Conservation (phyloP, 1,139 yeast species). For the Yamadazyma triangularis region DNA sequence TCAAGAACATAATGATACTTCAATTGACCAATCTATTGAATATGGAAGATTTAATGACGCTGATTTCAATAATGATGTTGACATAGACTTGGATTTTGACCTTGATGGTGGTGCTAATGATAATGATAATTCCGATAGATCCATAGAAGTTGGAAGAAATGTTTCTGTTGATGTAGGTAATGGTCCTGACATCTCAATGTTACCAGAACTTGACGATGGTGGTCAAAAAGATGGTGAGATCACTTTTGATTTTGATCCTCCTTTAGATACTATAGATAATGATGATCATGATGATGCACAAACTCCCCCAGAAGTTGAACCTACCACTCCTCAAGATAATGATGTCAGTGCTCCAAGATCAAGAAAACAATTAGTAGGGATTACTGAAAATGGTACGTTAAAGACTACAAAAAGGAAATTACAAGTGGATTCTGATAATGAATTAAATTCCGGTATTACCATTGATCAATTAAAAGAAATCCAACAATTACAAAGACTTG, state of each 20-base stretch:
- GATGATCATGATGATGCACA: slow-evolving; percentile 13
- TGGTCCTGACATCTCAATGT: slow-evolving; percentile 28
- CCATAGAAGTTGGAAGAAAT: slow-evolving; percentile 49
- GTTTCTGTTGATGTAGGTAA: slow-evolving; percentile 13
- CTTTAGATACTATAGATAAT: slow-evolving; percentile 26
- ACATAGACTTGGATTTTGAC: slow-evolving; percentile 50
- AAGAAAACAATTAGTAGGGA: slow-evolving; percentile 27
- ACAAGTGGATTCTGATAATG: slow-evolving; percentile 29
- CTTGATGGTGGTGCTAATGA: slow-evolving; percentile 17
- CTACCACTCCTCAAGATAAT: slow-evolving; percentile 9
- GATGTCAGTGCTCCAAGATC: slow-evolving; percentile 9
- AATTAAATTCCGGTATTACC: slow-evolving; percentile 32
- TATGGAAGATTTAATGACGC: slow-evolving; percentile 42
- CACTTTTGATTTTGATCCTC: slow-evolving; percentile 25
- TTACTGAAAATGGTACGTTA: slow-evolving; percentile 36
- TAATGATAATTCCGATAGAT: slow-evolving; percentile 18
- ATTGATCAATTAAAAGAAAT: slow-evolving; percentile 29
- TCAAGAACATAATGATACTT: slow-evolving; percentile 7
- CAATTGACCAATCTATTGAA: slow-evolving; percentile 53
- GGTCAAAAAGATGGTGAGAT: slow-evolving; percentile 13
- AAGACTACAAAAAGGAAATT: slow-evolving; percentile 37
- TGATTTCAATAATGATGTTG: slow-evolving; percentile 19
- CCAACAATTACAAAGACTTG: slow-evolving; percentile 21
- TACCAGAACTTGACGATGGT: slow-evolving; percentile 14
- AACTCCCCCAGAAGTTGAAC: slow-evolving; percentile 10